Evolutionary conservation across 768 basidiomycete species (phyloP), one percentile per base, ranked within the genome.

Genomic region (Phanerodontia chrysosporium): DNA sequence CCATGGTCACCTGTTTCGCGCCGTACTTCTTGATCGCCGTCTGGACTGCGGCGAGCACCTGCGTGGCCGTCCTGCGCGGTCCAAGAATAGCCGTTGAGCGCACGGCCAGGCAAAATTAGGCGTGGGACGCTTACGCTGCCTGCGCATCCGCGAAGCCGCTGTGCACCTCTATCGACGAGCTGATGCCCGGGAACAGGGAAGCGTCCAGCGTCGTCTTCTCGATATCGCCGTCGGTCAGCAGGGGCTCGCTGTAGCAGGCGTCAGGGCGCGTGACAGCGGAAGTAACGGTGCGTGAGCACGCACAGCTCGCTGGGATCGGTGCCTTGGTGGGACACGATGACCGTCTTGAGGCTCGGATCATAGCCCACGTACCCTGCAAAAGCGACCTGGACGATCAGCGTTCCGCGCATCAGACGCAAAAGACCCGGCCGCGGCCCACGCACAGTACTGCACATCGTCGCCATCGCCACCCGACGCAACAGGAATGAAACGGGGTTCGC

Each of bases 301-400:
- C 32, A 75, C 75, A 76, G 52, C 29, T 72, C n/a, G 24, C 29
- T 49, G 3, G 70, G 61, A 49, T 77, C 66, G 6, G 76, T 76
- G 0, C 76, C 76, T 54, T 76, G 72, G 59, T 77, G 74, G 0
- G 70, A 65, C 4, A 76, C 74, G 49, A 76, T 70, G 28, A 76
- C 70, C 1, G 68, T 72, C 18, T 67, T 58, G n/a, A 76, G 65
- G 3, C 62, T 70, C 0, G 80, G 75, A 55, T 77, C 77, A 62
- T 73, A 83, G n/a, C 81, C 81, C 35, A 83, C 82, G 57, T 68
- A 82, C 81, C 80, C 81, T 82, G 51, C 18, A 30, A 18, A 42
- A 21, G 12, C 8, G 18, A 35, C 8, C 32, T 14, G 32, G 32
- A 7, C 12, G 52, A n/a, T 35, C 29, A 39, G n/a, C n/a, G n/a